phyloP scores from a whole-genome alignment of 2,329 filamentous ascomycete genomes.

The Neonectria hederae region DNA sequence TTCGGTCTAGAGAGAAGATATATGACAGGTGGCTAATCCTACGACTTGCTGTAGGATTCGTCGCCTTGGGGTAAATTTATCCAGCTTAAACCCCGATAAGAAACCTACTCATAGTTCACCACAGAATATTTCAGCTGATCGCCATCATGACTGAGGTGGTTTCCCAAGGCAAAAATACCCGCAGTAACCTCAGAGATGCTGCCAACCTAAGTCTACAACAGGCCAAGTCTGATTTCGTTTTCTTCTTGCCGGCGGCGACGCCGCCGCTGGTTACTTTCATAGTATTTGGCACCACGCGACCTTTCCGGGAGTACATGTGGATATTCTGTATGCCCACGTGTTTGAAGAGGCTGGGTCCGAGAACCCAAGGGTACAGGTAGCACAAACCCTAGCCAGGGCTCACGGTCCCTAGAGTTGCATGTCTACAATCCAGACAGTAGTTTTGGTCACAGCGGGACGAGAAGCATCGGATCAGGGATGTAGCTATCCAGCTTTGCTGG shows the following conservation, averaged over 20 bases:
- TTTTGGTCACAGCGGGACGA: not conserved
- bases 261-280: slow-evolving; percentile 26
- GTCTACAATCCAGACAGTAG: not conserved
- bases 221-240: slow-evolving; percentile 28
- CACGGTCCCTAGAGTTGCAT: not conserved
- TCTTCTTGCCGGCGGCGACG: slow-evolving; percentile 41
- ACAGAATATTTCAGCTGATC: slow-evolving; percentile 49
- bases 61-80: slow-evolving; percentile 49
- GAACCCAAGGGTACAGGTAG: not conserved
- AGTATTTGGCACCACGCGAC: slow-evolving; percentile 27
- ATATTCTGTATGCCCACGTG: not conserved
- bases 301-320: slow-evolving; percentile 26
- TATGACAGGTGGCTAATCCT: slow-evolving; percentile 57
- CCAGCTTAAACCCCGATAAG: not conserved
- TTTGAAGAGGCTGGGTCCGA: not conserved
- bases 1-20: slow-evolving; percentile 42
- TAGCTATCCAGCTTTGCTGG: not conserved
- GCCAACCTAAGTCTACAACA: slow-evolving; percentile 47
- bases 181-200: slow-evolving; percentile 37
- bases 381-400: not conserved
- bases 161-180: slow-evolving; percentile 45
- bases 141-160: slow-evolving; percentile 51
- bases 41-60: slow-evolving; percentile 56
- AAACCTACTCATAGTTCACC: not conserved
- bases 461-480: not conserved